Conservation (phyloP, 805 yeast species). For the Ogataea haglerorum region DNA sequence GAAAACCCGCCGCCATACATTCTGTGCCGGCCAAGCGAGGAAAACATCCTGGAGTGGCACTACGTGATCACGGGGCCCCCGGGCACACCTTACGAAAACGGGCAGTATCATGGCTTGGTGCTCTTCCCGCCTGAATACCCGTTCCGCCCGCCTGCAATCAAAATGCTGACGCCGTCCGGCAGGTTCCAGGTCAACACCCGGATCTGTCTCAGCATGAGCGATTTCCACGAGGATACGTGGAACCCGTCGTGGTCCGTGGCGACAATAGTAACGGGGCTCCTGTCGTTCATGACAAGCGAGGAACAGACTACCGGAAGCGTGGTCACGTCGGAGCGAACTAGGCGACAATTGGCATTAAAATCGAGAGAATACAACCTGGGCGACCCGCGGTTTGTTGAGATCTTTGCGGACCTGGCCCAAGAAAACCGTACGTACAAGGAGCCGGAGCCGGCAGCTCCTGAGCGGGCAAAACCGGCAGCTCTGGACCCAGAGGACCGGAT, state of each 20-base stretch:
- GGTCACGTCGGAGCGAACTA: conserved; percentile 55
- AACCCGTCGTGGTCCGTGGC: conserved; percentile 95
- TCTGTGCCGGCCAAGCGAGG: conserved; percentile 80
- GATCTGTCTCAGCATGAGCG: conserved; percentile 88
- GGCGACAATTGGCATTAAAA: conserved; percentile 52
- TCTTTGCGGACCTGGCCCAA: conserved; percentile 67
- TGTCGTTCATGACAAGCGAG: conserved; percentile 88
- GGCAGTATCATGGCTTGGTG: conserved; percentile 88
- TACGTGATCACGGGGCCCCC: conserved; percentile 91
- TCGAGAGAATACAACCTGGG: conserved; percentile 59
- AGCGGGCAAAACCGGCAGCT: conserved; percentile 20
- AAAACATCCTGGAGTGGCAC: conserved; percentile 90
- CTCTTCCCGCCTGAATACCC: conserved; percentile 85
- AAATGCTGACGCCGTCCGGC: conserved; percentile 89
- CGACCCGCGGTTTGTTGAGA: conserved; percentile 52
- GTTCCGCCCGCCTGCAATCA: conserved; percentile 85
- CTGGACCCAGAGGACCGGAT: conserved; percentile 71
- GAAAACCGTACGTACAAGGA: conserved; percentile 31
- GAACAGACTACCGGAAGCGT: conserved; percentile 86
- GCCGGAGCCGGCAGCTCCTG: conserved; percentile 14
- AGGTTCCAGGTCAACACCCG: conserved; percentile 78
- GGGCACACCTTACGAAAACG: conserved; percentile 78
- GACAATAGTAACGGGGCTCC: conserved; percentile 79
- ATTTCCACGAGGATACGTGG: conserved; percentile 93
- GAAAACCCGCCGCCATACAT: conserved; percentile 84